Conservation (phyloP, 441 rosid species). For the Syzygium malaccense region DNA sequence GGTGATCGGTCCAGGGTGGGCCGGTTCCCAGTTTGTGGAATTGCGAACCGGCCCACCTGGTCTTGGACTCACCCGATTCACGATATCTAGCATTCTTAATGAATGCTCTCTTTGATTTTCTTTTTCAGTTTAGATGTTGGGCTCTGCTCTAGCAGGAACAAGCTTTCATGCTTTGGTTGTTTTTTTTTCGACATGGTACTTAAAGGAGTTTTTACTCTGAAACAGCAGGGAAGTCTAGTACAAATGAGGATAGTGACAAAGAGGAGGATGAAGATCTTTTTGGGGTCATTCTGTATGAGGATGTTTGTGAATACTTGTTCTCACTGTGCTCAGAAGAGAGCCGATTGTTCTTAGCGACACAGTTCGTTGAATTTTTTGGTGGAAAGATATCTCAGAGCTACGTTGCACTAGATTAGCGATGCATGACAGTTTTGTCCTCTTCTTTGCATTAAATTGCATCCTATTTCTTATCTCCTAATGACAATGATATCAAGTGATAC, state of each 20-base stretch:
- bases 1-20: too few species aligned
- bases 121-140: neutral
- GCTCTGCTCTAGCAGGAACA: neutral
- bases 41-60: too few species aligned
- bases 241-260: conserved; percentile 30
- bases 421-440: neutral
- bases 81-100: too few species aligned
- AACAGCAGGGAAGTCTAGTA: conserved; percentile 26
- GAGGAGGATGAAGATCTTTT: conserved; percentile 52
- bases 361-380: conserved; percentile 82
- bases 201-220: conserved; percentile 1
- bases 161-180: neutral
- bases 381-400: conserved; percentile 62
- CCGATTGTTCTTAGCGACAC: conserved; percentile 57
- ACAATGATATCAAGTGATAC: neutral
- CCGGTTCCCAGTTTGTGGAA: too few species aligned
- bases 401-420: neutral
- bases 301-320: conserved; percentile 70
- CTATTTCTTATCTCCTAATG: neutral
- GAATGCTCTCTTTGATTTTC: neutral
- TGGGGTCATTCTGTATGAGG: conserved; percentile 72
- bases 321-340: conserved; percentile 66
- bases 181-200: neutral
- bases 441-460: neutral
- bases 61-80: too few species aligned